Base-by-base conservation (phyloP, 192 early-diverging fungal genomes). In the Globomyces pollinis-pini region DNA sequence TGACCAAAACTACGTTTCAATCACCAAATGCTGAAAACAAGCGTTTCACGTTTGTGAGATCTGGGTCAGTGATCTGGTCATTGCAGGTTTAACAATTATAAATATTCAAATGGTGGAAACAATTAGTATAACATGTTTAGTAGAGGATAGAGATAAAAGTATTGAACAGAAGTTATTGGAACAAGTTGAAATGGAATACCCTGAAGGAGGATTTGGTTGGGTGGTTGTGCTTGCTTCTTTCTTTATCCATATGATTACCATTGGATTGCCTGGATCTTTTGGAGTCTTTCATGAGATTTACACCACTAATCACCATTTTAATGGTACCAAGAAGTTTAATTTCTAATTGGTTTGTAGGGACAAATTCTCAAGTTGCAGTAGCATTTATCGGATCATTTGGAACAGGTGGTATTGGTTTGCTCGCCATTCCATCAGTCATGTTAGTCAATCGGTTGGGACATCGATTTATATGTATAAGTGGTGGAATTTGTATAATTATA, bases 361-460 rank as follows among this genome's bases (percentile, higher is more conserved):
- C n/a, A n/a, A n/a, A n/a, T n/a, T 51, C 50, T 9, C 21, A 20
- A 3, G 20, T 58, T 32, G 35, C n/a, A 16, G 31, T 58, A 13
- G n/a, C 69, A 5, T 53, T 65, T 28, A 61, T 76, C n/a, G 75
- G 69, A 33, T 60, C 62, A 12, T 52, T 62, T 23, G 49, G 23
- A 36, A 60, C 57, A 52, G 66, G 63, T 50, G 61, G 57, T 36
- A 47, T 60, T 56, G 53, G 33, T 44, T 67, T 64, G 23, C 66
- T 62, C 60, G 68, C 55, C 5, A 50, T 73, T 29, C 26, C 56
- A 11, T 29, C 59, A 18, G 67, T 66, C 32, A 28, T 18, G 15
- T 58, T 79, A 3, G 58, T 59, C 50, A 70, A 73, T 26, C 51
- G 38, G 23, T 75, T 79, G 60, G 83, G 83, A 0, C 79, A 76